phyloP scores from a whole-genome alignment of 2,329 filamentous ascomycete genomes.

The Didymellaceae sp. region DNA sequence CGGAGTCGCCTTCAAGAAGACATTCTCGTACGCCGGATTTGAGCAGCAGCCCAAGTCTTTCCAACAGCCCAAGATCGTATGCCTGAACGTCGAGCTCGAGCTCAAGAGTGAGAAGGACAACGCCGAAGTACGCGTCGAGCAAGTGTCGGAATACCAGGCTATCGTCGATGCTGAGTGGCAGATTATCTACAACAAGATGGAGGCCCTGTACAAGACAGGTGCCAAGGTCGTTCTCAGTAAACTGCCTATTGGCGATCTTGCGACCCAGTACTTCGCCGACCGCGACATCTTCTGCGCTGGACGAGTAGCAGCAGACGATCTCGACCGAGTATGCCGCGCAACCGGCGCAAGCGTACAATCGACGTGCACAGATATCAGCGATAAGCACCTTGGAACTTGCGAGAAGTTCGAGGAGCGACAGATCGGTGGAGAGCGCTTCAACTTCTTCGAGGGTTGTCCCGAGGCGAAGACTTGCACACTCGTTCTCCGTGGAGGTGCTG shows the following conservation, averaged over 20 bases:
- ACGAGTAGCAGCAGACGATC: conserved; percentile 86
- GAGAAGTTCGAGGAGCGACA: conserved; percentile 93
- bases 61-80: conserved; percentile 93
- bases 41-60: conserved; percentile 99
- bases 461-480: conserved; percentile 96
- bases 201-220: conserved; percentile 89
- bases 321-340: conserved; percentile 94
- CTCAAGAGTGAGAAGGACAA: conserved; percentile 99
- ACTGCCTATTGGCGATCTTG: conserved; percentile 94
- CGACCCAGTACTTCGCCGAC: conserved; percentile 97
- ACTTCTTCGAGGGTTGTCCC: conserved; percentile 97
- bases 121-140: conserved; percentile 95
- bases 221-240: conserved; percentile 98
- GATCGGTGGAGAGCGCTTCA: conserved; percentile 96
- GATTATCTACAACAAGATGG: conserved; percentile 99
- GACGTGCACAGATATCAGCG: conserved; percentile 92
- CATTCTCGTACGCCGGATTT: conserved; percentile 97
- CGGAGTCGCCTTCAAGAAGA: conserved; percentile 99
- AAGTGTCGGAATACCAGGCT: conserved; percentile 98
- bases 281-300: conserved; percentile 98
- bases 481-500: conserved; percentile 90
- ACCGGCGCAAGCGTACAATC: conserved; percentile 92
- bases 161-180: conserved; percentile 99
- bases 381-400: conserved; percentile 89
- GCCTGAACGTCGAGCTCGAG: conserved; percentile 96